phyloP scores from a whole-genome alignment of 2,329 filamentous ascomycete genomes.

The Juglanconis juglandina region DNA sequence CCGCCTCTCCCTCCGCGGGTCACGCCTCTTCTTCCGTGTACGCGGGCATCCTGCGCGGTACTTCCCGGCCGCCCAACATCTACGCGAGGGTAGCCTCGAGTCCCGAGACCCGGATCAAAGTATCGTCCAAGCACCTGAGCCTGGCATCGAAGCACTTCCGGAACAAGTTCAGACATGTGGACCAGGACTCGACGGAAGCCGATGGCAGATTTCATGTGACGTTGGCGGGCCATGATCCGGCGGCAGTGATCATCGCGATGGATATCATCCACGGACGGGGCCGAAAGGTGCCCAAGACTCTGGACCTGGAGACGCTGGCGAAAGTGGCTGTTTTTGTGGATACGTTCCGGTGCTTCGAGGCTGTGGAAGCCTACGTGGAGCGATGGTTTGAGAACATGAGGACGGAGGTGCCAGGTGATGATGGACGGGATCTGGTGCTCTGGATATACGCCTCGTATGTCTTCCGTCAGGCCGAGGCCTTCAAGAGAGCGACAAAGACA shows the following conservation, averaged over 20 bases:
- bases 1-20: neutral
- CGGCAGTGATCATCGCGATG: slow-evolving; percentile 39
- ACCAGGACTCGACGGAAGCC: slow-evolving; percentile 19
- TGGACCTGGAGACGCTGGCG: slow-evolving; percentile 40
- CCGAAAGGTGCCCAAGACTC: slow-evolving; percentile 33
- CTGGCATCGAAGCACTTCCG: slow-evolving; percentile 29
- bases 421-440: slow-evolving; percentile 24
- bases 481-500: slow-evolving; percentile 25
- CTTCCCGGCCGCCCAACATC: slow-evolving; percentile 12
- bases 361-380: slow-evolving; percentile 38
- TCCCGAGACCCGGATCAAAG: slow-evolving; percentile 31
- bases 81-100: slow-evolving; percentile 10
- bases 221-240: slow-evolving; percentile 31
- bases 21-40: slow-evolving; percentile 5
- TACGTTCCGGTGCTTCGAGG: slow-evolving; percentile 39
- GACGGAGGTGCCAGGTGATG: slow-evolving; percentile 12
- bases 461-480: slow-evolving; percentile 26
- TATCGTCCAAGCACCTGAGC: slow-evolving; percentile 34
- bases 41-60: slow-evolving; percentile 13
- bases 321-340: slow-evolving; percentile 42
- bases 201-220: slow-evolving; percentile 31
- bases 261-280: slow-evolving; percentile 43
- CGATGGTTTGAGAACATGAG: slow-evolving; percentile 34
- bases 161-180: slow-evolving; percentile 19
- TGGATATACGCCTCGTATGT: slow-evolving; percentile 32